Conservation (phyloP, 257 asterid genomes). For the Schizonepeta tenuifolia region DNA sequence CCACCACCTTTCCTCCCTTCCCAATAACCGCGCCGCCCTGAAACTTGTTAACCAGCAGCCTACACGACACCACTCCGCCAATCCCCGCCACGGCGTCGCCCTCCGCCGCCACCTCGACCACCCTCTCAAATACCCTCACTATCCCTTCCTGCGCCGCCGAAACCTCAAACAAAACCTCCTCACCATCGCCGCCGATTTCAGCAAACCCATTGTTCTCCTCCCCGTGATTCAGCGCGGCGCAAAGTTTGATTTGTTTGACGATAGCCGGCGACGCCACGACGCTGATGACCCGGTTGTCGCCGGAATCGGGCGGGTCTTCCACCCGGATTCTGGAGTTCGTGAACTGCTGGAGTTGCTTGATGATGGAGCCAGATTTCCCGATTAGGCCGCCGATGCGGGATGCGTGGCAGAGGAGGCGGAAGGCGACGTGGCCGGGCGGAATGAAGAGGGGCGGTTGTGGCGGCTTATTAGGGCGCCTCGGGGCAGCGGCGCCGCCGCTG, state of each 20-base stretch:
- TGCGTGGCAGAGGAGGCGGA: constrained; percentile 77
- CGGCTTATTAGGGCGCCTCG: constrained; percentile 37
- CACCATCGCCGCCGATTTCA: neutral
- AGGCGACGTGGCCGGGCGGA: constrained; percentile 57
- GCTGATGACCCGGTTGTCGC: constrained; percentile 57
- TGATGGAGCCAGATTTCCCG: constrained; percentile 70
- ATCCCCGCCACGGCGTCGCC: constrained; percentile 40
- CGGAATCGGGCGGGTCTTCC: constrained; percentile 47
- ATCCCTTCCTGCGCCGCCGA: constrained; percentile 84
- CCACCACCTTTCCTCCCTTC: constrained; percentile 71
- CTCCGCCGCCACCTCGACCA: constrained; percentile 72
- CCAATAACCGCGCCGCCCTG: constrained; percentile 82
- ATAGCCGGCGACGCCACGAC: constrained; percentile 50
- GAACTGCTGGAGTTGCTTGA: constrained; percentile 65
- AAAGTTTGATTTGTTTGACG: constrained; percentile 36
- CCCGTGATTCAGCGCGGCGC: neutral
- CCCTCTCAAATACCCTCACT: constrained; percentile 75
- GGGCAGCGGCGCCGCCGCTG: constrained; percentile 31
- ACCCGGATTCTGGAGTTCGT: constrained; percentile 65
- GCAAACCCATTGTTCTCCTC: constrained; percentile 25
- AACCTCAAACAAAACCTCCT: constrained; percentile 44
- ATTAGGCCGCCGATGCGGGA: constrained; percentile 79
- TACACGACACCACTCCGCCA: constrained; percentile 60
- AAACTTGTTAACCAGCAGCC: constrained; percentile 55
- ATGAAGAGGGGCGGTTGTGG: constrained; percentile 45